Base-by-base conservation (phyloP, 2,329 filamentous ascomycete genomes). In the Aspergillus sp. region DNA sequence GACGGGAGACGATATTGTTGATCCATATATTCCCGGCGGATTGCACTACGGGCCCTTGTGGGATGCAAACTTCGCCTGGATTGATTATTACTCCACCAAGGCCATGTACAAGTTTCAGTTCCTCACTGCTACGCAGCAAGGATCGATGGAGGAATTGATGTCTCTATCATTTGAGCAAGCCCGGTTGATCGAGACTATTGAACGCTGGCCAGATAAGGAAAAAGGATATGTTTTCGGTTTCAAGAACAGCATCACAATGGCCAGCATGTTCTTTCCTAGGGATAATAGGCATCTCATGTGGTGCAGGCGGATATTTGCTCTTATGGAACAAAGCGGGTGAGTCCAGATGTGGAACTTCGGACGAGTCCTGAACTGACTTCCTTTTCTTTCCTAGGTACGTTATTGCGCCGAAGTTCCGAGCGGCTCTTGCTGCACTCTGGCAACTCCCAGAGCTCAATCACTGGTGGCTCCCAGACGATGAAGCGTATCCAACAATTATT, bases 401-500 rank as follows among this genome's bases (percentile, higher is more conserved):
- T 25, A 93, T 92, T 68, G 90, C 93, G 1, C 81, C 87, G 31
- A 86, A 86, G 13, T 88, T 94, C 69, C 89, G 94, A 61, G 82
- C 80, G 34, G 89, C 89, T 66, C 90, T 98, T 84, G 87, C 91
- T 34, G 85, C 90, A 51, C 76, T 92, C 25, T 97, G 95, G 83
- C 82, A 85, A 62, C 85, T 91, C 48, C 84, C 87, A 15, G 87
- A 89, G 22, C 87, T 93, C 57, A 86, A 86, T 49, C 84, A 89
- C 60, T 97, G 93, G 92, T 99, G 95, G 95, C 84, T 97, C 3
- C 91, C 93, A 2, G 85, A 95, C 74, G 87, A 92, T 64, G 90
- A 94, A 79, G 87, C 86, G 1, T 91, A 91, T 69, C 89, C 86
- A 11, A 85, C 86, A 0, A 86, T 96, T 47, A 83, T 97, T 57